Evolutionary conservation across 2,329 filamentous ascomycete species (phyloP).

Genomic region (Botryosphaeria dothidea): DNA sequence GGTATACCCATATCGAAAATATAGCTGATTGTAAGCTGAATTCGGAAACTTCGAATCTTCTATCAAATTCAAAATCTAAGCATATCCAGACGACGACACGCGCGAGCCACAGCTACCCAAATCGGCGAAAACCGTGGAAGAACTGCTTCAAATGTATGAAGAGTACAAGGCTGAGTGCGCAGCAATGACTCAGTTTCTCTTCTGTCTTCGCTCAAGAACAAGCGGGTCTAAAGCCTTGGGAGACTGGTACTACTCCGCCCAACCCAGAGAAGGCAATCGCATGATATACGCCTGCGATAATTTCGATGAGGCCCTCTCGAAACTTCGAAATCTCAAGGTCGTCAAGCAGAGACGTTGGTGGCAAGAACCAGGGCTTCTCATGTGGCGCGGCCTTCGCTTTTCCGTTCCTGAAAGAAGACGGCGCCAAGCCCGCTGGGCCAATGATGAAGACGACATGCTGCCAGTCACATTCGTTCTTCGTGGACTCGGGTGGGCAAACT

Average conservation of each 20-base stretch:
- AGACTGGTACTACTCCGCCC: background rate
- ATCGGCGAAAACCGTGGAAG: background rate
- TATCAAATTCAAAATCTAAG: background rate
- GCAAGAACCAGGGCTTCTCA: background rate
- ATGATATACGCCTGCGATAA: background rate
- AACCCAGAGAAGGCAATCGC: background rate
- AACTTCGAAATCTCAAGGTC: background rate
- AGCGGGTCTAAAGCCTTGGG: background rate
- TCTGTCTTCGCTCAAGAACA: background rate
- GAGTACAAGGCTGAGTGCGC: background rate
- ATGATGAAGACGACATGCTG: background rate
- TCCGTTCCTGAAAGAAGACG: background rate
- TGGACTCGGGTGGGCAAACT: constrained; percentile 2
- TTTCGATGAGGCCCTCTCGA: constrained; percentile 5
- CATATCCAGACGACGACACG: background rate
- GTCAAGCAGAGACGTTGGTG: constrained; percentile 1
- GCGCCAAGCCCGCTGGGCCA: background rate
- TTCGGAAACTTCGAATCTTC: background rate
- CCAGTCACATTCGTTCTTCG: constrained; percentile 1
- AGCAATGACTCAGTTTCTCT: background rate
- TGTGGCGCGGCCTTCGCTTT: background rate
- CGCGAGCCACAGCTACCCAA: background rate
- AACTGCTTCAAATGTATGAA: background rate
- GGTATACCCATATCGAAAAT: background rate
- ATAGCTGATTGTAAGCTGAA: background rate